Conservation (phyloP, 2,329 filamentous ascomycete species). For the Beauveria sp. region DNA sequence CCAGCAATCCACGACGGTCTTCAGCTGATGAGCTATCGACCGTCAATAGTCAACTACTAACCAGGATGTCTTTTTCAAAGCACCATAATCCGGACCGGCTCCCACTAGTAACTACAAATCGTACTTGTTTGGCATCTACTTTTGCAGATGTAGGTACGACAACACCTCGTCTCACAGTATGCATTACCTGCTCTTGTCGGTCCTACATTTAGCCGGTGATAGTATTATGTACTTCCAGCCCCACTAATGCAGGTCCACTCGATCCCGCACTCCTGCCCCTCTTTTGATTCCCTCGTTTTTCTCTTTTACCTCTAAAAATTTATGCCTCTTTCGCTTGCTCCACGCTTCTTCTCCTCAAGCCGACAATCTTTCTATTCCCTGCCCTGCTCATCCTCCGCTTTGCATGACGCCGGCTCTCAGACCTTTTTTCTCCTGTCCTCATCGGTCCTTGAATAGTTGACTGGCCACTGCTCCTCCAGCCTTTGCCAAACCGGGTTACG, state of each 20-base stretch:
- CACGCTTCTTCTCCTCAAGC: not conserved
- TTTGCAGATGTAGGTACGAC: too few species aligned
- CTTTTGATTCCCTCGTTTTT: not conserved
- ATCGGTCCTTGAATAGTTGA: not conserved
- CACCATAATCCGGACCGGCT: too few species aligned
- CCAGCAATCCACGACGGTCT: too few species aligned
- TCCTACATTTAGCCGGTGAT: too few species aligned
- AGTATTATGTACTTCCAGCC: not conserved
- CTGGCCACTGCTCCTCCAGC: not conserved
- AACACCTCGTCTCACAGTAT: too few species aligned
- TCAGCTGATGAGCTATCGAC: too few species aligned
- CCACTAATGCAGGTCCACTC: conserved; percentile 7
- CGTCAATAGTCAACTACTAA: too few species aligned
- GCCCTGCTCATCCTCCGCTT: not conserved
- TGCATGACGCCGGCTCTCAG: not conserved
- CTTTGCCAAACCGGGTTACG: not conserved
- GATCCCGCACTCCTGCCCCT: not conserved
- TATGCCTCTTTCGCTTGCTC: too few species aligned
- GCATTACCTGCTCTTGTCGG: too few species aligned
- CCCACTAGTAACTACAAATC: too few species aligned
- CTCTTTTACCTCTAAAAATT: not conserved
- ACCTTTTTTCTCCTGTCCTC: not conserved
- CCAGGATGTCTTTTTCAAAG: too few species aligned
- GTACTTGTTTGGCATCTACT: too few species aligned
- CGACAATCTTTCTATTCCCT: not conserved